Evolutionary conservation across 2,329 filamentous ascomycete species (phyloP), one percentile per base, ranked within the genome.

Genomic region (Cryoendolithus antarcticus): DNA sequence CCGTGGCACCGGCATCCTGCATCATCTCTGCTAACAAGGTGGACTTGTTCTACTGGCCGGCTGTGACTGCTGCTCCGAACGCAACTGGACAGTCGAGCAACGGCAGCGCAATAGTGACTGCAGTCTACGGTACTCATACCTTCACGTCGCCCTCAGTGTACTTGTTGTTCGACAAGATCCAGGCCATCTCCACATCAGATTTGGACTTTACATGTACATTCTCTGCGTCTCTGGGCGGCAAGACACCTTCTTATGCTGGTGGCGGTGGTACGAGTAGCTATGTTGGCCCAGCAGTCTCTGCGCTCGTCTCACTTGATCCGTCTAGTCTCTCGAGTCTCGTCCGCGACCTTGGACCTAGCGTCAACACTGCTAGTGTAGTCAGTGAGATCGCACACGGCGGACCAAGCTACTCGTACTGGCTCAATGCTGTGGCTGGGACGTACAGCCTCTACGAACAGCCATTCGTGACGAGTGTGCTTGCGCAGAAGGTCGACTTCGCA

Each of bases 141-240:
- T 35, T 40, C 27, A 40, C 38, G 27, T 40, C 38, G 24, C 38
- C 38, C 7, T 40, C 38, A 6, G 38, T 40, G 7, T 40, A 40
- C 15, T 30, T 40, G 28, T 32, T 40, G 3, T 40, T 40, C 4
- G 38, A 40, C 19, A 32, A 40, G 8, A 19, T 40, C 4, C 38
- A 40, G 12, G 38, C 38, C 15, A 19, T 40, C 5, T 35, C 32
- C 4, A 11, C 29, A 4, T 24, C 27, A 15, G 29, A 9, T 10
- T 10, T 19, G 8, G 27, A 15, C 10, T 4, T 24, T 7, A 10
- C 13, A 9, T 35, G 33, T 35, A 21, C 13, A 11, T 24, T 10
- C 13, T 24, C 9, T 24, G n/a, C 38, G 32, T 34, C 38, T 4
- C 38, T 40, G 6, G 38, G 38, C 3, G 38, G 32, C 6, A 35